Conservation (phyloP, 306 rosid species). For the Quercus parvula region DNA sequence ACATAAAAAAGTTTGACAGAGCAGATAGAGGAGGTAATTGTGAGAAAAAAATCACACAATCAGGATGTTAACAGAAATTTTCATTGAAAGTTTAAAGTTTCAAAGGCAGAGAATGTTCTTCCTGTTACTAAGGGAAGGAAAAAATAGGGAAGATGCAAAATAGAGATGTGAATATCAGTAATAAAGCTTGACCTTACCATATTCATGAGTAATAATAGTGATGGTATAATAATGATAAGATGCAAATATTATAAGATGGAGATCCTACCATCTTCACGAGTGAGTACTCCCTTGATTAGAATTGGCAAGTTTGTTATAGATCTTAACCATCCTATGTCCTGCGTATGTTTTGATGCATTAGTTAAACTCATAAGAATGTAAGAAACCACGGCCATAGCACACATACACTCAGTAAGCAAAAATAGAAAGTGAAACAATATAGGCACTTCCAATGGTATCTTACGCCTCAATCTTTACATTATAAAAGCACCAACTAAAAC, state of each 20-base stretch:
- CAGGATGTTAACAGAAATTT: not conserved
- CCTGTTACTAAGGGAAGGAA: not conserved
- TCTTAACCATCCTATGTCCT: conserved; percentile 31
- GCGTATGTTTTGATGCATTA: not conserved
- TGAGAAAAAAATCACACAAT: not conserved
- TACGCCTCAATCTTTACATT: no score
- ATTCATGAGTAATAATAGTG: no score
- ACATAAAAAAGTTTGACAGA: not conserved
- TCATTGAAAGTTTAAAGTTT: not conserved
- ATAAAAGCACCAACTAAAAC: no score
- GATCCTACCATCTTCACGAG: conserved; percentile 22
- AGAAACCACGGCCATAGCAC: not conserved
- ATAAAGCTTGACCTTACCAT: no score
- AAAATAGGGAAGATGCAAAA: no score
- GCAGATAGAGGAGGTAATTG: not conserved
- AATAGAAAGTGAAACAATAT: not conserved
- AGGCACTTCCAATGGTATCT: no score
- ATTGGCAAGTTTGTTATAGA: conserved; percentile 27
- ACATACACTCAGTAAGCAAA: not conserved
- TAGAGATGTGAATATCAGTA: no score
- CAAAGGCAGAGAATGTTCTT: not conserved
- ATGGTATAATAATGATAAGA: no score
- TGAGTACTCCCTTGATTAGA: conserved; percentile 23
- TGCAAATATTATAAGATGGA: no score
- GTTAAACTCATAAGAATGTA: not conserved